Evolutionary conservation across 75 land plant species (phyloP).

Genomic region (Sequoia sempervirens): DNA sequence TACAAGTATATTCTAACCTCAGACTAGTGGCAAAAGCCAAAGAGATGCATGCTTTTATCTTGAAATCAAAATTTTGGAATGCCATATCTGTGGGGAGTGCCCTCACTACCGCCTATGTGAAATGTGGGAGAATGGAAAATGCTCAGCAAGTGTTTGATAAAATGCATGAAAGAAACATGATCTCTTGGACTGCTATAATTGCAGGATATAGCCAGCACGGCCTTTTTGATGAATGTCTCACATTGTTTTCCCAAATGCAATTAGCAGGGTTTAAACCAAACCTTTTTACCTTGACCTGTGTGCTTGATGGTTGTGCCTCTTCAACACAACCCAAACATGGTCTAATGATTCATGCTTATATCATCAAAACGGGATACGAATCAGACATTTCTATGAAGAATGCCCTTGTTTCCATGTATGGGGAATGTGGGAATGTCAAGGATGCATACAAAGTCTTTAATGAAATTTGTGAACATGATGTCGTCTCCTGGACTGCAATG

Average conservation of each 20-base stretch:
- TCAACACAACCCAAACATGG: neutral
- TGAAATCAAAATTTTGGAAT: neutral
- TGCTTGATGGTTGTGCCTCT: constrained; percentile 6
- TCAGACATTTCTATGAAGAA: constrained; percentile 9
- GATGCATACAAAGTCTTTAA: constrained; percentile 13
- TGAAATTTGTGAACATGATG: constrained; percentile 7
- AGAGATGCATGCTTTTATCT: constrained; percentile 8
- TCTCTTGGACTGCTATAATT: constrained; percentile 67
- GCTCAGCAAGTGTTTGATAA: constrained; percentile 45
- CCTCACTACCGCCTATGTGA: constrained; percentile 49
- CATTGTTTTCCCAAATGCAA: constrained; percentile 39
- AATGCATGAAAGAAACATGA: constrained; percentile 43
- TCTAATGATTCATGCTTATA: constrained; percentile 13
- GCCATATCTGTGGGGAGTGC: constrained; percentile 51
- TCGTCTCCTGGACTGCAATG: constrained; percentile 19
- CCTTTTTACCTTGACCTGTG: constrained; percentile 2
- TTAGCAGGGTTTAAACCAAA: constrained; percentile 19
- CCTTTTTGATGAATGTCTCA: constrained; percentile 27
- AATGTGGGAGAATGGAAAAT: constrained; percentile 27
- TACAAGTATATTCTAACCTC: constrained; percentile 7
- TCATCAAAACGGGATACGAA: constrained; percentile 7
- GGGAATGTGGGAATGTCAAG: neutral
- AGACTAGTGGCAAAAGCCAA: constrained; percentile 3
- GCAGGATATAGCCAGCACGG: constrained; percentile 41
- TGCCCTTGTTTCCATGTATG: constrained; percentile 15